Evolutionary conservation across 2,329 filamentous ascomycete species (phyloP).

Genomic region (Chaetomium strumarium): DNA sequence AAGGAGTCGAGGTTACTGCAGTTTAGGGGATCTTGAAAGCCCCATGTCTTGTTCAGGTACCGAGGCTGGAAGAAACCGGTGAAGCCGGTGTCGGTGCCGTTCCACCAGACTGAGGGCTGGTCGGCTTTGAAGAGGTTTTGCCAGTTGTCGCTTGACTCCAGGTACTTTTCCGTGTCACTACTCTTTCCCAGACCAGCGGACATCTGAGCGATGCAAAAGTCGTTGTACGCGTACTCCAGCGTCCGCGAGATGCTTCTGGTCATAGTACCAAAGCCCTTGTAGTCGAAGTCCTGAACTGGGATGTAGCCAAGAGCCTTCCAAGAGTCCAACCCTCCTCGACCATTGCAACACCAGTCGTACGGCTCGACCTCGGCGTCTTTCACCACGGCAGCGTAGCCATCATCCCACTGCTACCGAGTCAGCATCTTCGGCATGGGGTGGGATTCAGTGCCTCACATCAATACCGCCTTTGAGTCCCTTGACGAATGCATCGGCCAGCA

Average conservation of each 20-base stretch:
- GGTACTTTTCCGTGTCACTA: conserved; percentile 54
- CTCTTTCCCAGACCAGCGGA: conserved; percentile 50
- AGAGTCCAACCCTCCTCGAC: conserved; percentile 62
- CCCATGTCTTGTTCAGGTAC: conserved; percentile 63
- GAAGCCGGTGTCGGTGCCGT: conserved; percentile 58
- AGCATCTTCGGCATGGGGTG: conserved; percentile 7
- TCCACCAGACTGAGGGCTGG: conserved; percentile 47
- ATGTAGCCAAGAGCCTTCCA: conserved; percentile 71
- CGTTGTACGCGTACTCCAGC: conserved; percentile 73
- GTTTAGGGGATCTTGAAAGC: conserved; percentile 59
- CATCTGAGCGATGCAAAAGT: conserved; percentile 62
- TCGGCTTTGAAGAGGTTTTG: conserved; percentile 57
- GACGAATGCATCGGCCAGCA: conserved; percentile 61
- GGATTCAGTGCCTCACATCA: conserved; percentile 30
- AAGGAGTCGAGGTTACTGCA: conserved; percentile 51
- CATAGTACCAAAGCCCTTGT: conserved; percentile 59
- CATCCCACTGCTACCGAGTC: conserved; percentile 47
- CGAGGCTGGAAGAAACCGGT: conserved; percentile 65
- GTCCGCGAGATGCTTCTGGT: conserved; percentile 67
- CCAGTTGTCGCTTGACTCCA: conserved; percentile 58
- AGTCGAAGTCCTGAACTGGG: conserved; percentile 62
- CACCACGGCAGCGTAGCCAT: conserved; percentile 63
- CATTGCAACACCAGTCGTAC: conserved; percentile 62
- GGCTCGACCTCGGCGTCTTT: conserved; percentile 69
- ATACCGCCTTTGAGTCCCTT: conserved; percentile 59